Conservation (phyloP, 805 yeast species). For the Monosporozyma aerobia region DNA sequence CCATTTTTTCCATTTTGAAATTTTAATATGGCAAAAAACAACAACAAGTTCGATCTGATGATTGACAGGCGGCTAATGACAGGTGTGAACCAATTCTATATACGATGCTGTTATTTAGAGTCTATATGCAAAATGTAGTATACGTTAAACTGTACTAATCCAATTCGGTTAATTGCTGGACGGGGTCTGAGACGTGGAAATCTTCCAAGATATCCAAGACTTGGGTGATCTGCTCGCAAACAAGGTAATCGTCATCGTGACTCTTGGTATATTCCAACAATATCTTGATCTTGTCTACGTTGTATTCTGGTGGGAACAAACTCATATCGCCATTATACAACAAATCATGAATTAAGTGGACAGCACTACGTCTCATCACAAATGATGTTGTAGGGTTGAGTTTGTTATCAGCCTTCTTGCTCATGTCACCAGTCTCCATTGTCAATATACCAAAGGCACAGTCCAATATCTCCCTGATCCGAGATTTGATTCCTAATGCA, state of each 20-base stretch:
- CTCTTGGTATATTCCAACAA: conserved; percentile 37
- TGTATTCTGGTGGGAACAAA: conserved; percentile 41
- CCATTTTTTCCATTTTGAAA: too few relatives aligned
- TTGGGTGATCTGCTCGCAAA: conserved; percentile 47
- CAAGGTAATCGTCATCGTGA: conserved; percentile 48
- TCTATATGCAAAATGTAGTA: too few relatives aligned
- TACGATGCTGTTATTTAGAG: too few relatives aligned
- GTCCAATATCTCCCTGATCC: conserved; percentile 54
- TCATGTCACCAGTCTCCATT: conserved; percentile 34
- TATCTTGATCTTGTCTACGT: conserved; percentile 33
- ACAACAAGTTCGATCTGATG: too few relatives aligned
- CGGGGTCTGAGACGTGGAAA: not conserved
- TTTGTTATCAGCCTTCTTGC: not conserved
- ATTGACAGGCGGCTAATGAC: too few relatives aligned
- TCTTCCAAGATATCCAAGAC: conserved; percentile 18
- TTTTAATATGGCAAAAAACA: too few relatives aligned
- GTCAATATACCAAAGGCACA: conserved; percentile 69
- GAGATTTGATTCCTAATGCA: conserved; percentile 41
- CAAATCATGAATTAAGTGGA: conserved; percentile 57
- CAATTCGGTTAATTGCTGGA: not conserved
- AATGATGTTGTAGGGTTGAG: conserved; percentile 20
- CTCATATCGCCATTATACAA: conserved; percentile 40
- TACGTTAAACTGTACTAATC: not conserved
- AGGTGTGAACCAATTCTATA: too few relatives aligned
- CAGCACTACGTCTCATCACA: conserved; percentile 64